A percentile compares a stretch with the other conserved stretches of the same genome.
Evolutionary conservation across 768 basidiomycete species (phyloP).

Genomic region (Lactifluus pinguis): DNA sequence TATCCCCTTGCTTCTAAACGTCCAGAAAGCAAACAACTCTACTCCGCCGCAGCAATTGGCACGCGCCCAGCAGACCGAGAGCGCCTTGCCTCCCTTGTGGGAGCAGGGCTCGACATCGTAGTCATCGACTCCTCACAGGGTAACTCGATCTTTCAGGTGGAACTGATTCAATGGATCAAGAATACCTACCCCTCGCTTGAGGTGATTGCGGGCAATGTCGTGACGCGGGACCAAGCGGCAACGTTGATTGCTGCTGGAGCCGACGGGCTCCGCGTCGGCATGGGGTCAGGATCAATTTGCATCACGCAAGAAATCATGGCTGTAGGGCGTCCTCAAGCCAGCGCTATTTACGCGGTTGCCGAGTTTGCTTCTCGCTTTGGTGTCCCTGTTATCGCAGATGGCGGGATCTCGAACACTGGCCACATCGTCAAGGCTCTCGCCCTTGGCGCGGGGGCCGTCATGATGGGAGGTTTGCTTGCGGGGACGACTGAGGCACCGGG

Average conservation of each 20-base stretch:
- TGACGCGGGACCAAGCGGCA: conserved; percentile 96
- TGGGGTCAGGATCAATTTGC: conserved; percentile 98
- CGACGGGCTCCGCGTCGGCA: conserved; percentile 91
- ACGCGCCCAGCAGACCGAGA: conserved; percentile 85
- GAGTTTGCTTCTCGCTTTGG: conserved; percentile 93
- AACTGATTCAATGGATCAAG: conserved; percentile 95
- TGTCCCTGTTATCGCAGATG: conserved; percentile 94
- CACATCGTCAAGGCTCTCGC: conserved; percentile 96
- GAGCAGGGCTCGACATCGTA: conserved; percentile 93
- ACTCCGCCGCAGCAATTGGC: conserved; percentile 92
- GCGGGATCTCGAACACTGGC: conserved; percentile 90
- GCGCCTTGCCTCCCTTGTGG: conserved; percentile 75
- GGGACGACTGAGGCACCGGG: conserved; percentile 97
- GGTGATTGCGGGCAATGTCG: conserved; percentile 95
- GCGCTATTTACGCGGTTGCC: conserved; percentile 93
- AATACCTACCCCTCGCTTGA: conserved; percentile 74
- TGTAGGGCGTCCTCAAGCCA: conserved; percentile 94
- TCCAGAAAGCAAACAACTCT: conserved; percentile 86
- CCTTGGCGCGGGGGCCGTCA: conserved; percentile 90
- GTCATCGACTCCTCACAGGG: conserved; percentile 95
- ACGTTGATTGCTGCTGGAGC: conserved; percentile 89
- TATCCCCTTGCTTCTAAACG: conserved; percentile 93
- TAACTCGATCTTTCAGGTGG: conserved; percentile 87
- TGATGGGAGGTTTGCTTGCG: conserved; percentile 97
- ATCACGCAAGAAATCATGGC: conserved; percentile 99